phyloP scores from a whole-genome alignment of 1,284 basidiomycete genomes.

The Phellopilus nigrolimitatus region DNA sequence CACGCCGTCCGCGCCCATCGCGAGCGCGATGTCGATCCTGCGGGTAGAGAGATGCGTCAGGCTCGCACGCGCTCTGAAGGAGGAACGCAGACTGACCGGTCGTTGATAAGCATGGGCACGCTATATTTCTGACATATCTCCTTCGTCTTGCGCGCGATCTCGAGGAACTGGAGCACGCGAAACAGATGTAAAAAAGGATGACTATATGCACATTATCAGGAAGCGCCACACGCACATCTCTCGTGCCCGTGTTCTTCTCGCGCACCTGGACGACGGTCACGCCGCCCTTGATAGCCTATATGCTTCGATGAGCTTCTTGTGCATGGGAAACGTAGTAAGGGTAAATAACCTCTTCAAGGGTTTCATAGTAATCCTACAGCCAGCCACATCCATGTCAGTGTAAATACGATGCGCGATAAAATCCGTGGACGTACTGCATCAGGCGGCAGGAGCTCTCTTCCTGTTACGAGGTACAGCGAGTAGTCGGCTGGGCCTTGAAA shows the following conservation, averaged over 20 bases:
- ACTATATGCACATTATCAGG: conserved; percentile 11
- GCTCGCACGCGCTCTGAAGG: not conserved
- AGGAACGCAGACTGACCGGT: conserved; percentile 31
- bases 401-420: not conserved
- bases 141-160: conserved; percentile 70
- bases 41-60: not conserved
- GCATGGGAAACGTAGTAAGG: not conserved
- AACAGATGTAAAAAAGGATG: conserved; percentile 8
- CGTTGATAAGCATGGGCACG: conserved; percentile 89
- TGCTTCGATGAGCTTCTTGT: conserved; percentile 62
- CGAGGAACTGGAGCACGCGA: conserved; percentile 59
- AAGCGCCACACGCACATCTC: conserved; percentile 49
- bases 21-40: conserved; percentile 82
- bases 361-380: conserved; percentile 75
- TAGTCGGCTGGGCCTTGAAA: conserved; percentile 44
- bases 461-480: conserved; percentile 84
- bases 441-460: conserved; percentile 73
- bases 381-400: not conserved
- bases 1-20: conserved; percentile 73
- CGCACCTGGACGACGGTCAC: conserved; percentile 89
- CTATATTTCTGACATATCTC: conserved; percentile 74
- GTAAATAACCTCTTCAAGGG: conserved; percentile 65
- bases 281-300: conserved; percentile 76
- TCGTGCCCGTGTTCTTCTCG: conserved; percentile 79
- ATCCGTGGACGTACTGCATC: conserved; percentile 53